phyloP scores from a whole-genome alignment of 257 asterid species.

The Coffea eugenioides region DNA sequence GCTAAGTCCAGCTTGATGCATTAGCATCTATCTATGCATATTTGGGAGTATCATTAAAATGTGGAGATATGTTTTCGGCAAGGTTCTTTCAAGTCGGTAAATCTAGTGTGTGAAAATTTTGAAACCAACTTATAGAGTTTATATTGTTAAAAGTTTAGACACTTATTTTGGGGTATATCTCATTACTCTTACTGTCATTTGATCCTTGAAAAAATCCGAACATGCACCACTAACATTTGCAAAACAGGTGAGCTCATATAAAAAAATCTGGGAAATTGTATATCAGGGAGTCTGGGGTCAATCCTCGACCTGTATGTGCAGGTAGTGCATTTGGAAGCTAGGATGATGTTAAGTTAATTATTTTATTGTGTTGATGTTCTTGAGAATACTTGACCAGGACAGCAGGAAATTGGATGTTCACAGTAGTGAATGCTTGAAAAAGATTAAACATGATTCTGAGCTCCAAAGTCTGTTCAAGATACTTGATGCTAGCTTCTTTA shows the following conservation, averaged over 20 bases:
- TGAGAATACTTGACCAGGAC: conserved; percentile 53
- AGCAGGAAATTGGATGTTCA: conserved; percentile 35
- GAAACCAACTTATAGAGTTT: neutral
- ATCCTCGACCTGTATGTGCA: conserved; percentile 41
- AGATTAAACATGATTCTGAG: conserved; percentile 29
- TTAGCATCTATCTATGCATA: neutral
- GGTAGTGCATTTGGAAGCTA: conserved; percentile 40
- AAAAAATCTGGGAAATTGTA: conserved; percentile 38
- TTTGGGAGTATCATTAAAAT: neutral
- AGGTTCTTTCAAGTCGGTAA: too few relatives aligned
- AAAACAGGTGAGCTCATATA: conserved; percentile 47
- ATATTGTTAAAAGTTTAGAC: neutral
- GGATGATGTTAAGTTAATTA: conserved; percentile 5
- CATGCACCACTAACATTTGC: conserved; percentile 27
- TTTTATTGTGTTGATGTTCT: conserved; percentile 4
- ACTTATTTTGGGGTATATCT: neutral
- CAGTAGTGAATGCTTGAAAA: conserved; percentile 37
- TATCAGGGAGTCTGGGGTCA: conserved; percentile 40
- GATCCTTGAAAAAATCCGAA: neutral
- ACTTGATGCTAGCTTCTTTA: conserved; percentile 74
- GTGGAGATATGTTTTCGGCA: neutral
- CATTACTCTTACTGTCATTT: neutral
- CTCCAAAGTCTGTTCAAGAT: conserved; percentile 42
- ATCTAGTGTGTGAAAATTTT: neutral
- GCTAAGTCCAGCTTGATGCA: neutral